phyloP scores from a whole-genome alignment of 2,329 filamentous ascomycete genomes.

The Aspergillus candidus region DNA sequence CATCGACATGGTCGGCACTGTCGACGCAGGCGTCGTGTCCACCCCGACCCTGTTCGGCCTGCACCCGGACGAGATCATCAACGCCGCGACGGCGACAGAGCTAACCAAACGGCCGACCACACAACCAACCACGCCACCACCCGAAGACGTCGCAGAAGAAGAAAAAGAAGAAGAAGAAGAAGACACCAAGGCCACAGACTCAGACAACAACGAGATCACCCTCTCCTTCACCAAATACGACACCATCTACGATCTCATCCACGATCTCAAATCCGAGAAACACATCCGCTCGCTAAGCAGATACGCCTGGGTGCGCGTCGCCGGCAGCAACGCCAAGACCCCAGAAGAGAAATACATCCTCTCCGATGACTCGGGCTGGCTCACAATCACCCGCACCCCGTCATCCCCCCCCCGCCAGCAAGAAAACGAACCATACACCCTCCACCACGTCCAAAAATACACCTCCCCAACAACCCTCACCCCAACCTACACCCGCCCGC shows the following conservation, averaged over 20 bases:
- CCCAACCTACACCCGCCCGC: slow-evolving; percentile 61
- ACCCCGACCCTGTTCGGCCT: slow-evolving; percentile 90
- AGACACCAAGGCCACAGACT: slow-evolving; percentile 16
- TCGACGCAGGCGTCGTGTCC: slow-evolving; percentile 79
- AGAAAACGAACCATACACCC: slow-evolving; percentile 19
- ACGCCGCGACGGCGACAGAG: slow-evolving; percentile 57
- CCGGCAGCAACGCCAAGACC: slow-evolving; percentile 12
- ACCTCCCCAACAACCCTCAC: slow-evolving; percentile 24
- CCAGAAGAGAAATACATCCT: slow-evolving; percentile 63
- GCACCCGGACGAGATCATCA: slow-evolving; percentile 71
- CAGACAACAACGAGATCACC: slow-evolving; percentile 33
- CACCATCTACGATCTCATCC: slow-evolving; percentile 82
- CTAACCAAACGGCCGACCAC: slow-evolving; percentile 48
- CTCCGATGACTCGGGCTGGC: slow-evolving; percentile 56
- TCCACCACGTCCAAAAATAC: slow-evolving; percentile 29
- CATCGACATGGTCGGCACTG: slow-evolving; percentile 88
- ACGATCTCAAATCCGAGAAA: slow-evolving; percentile 70
- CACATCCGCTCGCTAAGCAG: slow-evolving; percentile 72
- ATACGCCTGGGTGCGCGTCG: slow-evolving; percentile 76
- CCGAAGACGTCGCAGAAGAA: not conserved
- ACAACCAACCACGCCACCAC: not conserved
- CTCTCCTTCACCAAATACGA: slow-evolving; percentile 86
- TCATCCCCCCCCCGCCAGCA: too few species aligned
- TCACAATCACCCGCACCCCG: slow-evolving; percentile 38
- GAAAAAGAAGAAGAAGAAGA: not conserved